Conservation (phyloP, 805 yeast species). For the Isabelozyma rhagii region DNA sequence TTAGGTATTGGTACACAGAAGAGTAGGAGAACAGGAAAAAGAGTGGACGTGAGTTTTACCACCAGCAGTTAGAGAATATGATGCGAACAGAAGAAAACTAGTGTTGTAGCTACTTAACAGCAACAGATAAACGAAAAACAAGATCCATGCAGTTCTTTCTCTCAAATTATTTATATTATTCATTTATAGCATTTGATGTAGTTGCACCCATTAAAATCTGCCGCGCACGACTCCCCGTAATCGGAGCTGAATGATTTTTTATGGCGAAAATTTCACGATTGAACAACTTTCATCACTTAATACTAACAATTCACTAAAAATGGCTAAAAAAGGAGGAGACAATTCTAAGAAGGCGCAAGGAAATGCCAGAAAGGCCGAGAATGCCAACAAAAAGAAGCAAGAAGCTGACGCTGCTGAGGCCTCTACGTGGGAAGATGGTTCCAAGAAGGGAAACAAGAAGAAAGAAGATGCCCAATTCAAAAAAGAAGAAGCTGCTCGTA, state of each 20-base stretch:
- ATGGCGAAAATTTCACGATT: neutral
- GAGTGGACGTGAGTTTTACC: too few relatives aligned
- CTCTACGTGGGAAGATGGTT: constrained; percentile 66
- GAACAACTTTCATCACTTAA: neutral
- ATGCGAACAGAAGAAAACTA: too few relatives aligned
- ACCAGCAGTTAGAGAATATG: too few relatives aligned
- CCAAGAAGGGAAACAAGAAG: constrained; percentile 68
- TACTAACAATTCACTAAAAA: constrained; percentile 7
- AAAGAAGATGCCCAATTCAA: constrained; percentile 66
- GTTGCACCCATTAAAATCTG: neutral
- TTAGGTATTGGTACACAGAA: too few relatives aligned
- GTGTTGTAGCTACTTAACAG: too few relatives aligned
- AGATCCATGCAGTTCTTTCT: too few relatives aligned
- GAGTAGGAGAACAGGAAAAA: too few relatives aligned
- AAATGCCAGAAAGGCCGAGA: constrained; percentile 64
- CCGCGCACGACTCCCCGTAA: neutral
- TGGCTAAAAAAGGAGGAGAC: constrained; percentile 51
- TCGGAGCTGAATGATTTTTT: neutral
- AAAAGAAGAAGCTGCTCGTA: constrained; percentile 70
- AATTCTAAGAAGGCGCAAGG: constrained; percentile 60
- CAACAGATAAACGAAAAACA: too few relatives aligned
- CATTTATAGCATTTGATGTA: too few relatives aligned
- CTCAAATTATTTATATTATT: too few relatives aligned
- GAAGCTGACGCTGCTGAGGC: constrained; percentile 58
- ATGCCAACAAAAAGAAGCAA: constrained; percentile 53